These are phyloP conservation scores for Boletus rex-veris DNA, from an alignment of 768 basidiomycete species.

Conservation along the genomic window DNA sequence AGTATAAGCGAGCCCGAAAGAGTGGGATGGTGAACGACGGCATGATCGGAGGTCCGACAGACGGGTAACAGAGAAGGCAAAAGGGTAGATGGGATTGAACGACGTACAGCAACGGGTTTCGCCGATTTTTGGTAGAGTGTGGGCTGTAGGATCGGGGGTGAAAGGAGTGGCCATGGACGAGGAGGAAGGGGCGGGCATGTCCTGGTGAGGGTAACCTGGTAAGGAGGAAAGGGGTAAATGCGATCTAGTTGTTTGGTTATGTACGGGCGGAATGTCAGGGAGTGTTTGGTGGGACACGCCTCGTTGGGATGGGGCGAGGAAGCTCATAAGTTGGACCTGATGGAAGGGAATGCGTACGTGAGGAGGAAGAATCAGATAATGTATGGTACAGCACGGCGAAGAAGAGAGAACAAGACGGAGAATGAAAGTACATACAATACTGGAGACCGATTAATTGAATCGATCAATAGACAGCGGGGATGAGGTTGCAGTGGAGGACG, in stretches of 20 bases:
- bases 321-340: conserved; percentile 29
- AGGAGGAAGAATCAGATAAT: conserved; percentile 20
- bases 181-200: conserved; percentile 29
- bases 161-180: conserved; percentile 27
- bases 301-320: conserved; percentile 35
- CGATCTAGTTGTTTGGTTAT: conserved; percentile 33
- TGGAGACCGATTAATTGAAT: conserved; percentile 10
- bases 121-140: conserved; percentile 53
- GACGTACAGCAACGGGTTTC: conserved; percentile 76
- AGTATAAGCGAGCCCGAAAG: conserved; percentile 17
- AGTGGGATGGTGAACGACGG: conserved; percentile 8
- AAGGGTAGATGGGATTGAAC: neutral
- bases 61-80: conserved; percentile 1
- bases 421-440: conserved; percentile 10
- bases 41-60: conserved; percentile 25
- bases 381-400: conserved; percentile 13
- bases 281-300: conserved; percentile 27
- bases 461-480: conserved; percentile 16
- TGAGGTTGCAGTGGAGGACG: neutral
- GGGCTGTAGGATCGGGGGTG: conserved; percentile 35
- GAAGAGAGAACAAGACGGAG: conserved; percentile 10
- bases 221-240: conserved; percentile 39
- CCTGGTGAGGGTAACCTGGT: conserved; percentile 33
- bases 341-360: conserved; percentile 22
- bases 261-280: conserved; percentile 27